Percentiles rank a stretch among this genome's conserved stretches.
Conservation (phyloP, 495 filamentous ascomycete species). For the Daldinia decipiens region DNA sequence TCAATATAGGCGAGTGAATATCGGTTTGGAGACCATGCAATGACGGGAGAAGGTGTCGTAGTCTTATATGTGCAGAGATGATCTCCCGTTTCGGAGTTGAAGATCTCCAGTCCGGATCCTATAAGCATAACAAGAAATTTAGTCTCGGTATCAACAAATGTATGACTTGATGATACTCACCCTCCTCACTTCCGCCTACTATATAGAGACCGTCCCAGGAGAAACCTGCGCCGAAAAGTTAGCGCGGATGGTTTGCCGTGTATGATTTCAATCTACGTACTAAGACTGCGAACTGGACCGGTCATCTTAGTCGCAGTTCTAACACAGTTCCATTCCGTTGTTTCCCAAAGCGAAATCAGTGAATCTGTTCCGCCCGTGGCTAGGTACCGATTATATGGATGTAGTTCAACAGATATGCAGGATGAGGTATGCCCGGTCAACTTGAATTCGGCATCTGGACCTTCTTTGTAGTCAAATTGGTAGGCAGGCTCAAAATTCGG, state of each 20-base stretch:
- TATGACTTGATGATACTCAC: conserved; percentile 53
- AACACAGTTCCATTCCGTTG: conserved; percentile 87
- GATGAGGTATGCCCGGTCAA: conserved; percentile 87
- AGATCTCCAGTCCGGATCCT: conserved; percentile 72
- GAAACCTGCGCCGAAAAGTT: conserved; percentile 62
- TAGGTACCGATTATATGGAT: conserved; percentile 80
- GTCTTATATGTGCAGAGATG: conserved; percentile 82
- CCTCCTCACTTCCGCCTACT: conserved; percentile 85
- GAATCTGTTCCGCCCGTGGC: conserved; percentile 92
- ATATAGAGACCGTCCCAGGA: conserved; percentile 91
- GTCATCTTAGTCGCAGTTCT: conserved; percentile 79
- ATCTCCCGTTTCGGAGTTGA: conserved; percentile 89
- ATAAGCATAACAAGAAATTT: conserved; percentile 20
- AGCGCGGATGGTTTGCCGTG: neutral
- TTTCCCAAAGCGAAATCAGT: conserved; percentile 90
- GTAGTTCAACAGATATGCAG: conserved; percentile 75
- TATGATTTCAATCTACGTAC: conserved; percentile 49
- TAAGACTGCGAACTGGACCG: conserved; percentile 84
- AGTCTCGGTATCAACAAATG: conserved; percentile 24
- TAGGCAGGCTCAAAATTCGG: conserved; percentile 65
- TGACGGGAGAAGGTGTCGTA: conserved; percentile 67
- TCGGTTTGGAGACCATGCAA: conserved; percentile 89
- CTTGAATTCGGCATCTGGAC: conserved; percentile 61
- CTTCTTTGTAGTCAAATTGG: conserved; percentile 53
- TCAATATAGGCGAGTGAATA: conserved; percentile 94